Evolutionary conservation across 179 eudicot genomes (phyloP).

Genomic region (Spinacia oleracea): DNA sequence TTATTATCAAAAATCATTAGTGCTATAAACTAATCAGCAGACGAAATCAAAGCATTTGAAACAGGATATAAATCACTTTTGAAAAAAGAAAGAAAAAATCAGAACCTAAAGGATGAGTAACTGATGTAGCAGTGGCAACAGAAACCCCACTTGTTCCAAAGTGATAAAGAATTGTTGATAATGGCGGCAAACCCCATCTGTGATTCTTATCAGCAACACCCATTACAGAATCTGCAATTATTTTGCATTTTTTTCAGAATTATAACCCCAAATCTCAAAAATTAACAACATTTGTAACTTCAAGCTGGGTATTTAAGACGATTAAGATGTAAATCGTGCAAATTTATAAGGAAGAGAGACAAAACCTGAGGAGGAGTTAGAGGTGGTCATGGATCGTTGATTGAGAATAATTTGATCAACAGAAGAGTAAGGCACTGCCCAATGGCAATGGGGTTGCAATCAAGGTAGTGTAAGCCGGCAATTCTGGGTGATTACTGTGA

Average conservation of each 20-base stretch:
- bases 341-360: not conserved
- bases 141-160: conserved; percentile 82
- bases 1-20: not conserved
- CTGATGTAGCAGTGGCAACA: conserved; percentile 74
- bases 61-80: not conserved
- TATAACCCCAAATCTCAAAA: not conserved
- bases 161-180: conserved; percentile 58
- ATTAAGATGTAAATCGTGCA: not conserved
- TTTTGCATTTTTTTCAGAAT: not conserved
- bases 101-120: conserved; percentile 91
- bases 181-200: conserved; percentile 52
- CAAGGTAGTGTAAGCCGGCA: too few species aligned
- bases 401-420: not conserved
- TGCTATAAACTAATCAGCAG: not conserved
- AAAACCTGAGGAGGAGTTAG: conserved; percentile 3
- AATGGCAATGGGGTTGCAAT: not conserved
- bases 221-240: conserved; percentile 33
- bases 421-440: not conserved
- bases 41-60: not conserved
- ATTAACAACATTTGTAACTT: too few species aligned
- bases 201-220: conserved; percentile 16
- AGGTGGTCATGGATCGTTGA: not conserved
- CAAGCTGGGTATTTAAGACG: not conserved
- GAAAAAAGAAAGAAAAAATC: not conserved
- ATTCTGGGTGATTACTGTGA: too few species aligned